Evolutionary conservation across 495 filamentous ascomycete genomes (phyloP), one percentile per base, ranked within the genome.

Genomic region (Talaromyces trachyspermus): DNA sequence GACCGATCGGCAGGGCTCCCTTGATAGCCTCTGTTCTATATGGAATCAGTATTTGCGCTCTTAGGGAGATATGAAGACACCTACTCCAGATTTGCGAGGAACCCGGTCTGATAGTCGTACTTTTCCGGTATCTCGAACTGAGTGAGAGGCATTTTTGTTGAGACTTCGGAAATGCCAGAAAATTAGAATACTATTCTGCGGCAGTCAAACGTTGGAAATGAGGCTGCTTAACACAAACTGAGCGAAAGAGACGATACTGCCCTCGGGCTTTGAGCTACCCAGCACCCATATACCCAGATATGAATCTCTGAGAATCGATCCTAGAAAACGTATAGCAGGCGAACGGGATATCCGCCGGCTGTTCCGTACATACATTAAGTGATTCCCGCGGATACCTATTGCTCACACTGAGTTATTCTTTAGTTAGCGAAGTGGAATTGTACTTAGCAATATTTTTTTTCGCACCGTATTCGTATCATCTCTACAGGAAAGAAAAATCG

Each of bases 1-100:
- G 79, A 42, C 76, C 89, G 50, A 82, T 56, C 18, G 81, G 81
- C 0, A 82, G 68, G 41, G 78, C 77, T 17, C 78, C 79, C 44
- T 76, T 59, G 49, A 82, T 57, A 15, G 78, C 77, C 65, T 74
- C 72, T 4, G 70, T 42, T 22, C 46, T 53, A 10, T 4, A 19
- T 41, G 8, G 17, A 6, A 7, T 8, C 5, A 11, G 17, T 19
- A 39, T 39, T 5, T n/a, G 5, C 4, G 38, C 4, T 12, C 20
- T 9, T 20, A 6, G 27, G 7, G 39, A 14, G 18, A 49, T 18
- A 6, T 25, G 7, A 38, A n/a, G 10, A 18, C 1, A 58, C 74
- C 18, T 63, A 80, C 76, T 80, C 74, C 57, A 80, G 76, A 50
- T 82, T 76, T 27, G 69, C 77, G 58, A 66, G 63, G 57, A 82